phyloP scores from a whole-genome alignment of 345 rosid species.

The Anacardium occidentale region DNA sequence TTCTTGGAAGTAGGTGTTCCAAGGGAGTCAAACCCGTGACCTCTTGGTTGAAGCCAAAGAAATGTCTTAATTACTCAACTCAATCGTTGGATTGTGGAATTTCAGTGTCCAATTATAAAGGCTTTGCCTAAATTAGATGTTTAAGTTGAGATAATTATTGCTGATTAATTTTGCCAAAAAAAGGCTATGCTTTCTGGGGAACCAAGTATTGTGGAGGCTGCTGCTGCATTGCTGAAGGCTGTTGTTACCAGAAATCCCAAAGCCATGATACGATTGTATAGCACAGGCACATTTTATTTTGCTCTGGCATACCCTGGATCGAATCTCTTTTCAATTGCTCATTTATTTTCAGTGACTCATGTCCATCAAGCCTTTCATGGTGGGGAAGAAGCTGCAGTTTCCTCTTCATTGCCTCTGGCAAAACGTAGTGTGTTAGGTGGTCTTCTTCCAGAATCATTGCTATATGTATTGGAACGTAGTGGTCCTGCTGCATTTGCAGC shows the following conservation, averaged over 20 bases:
- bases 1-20: too few species aligned
- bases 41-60: too few species aligned
- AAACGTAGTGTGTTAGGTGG: constrained; percentile 99
- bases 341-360: constrained; percentile 87
- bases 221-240: constrained; percentile 91
- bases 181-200: constrained; percentile 97
- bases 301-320: constrained; percentile 98
- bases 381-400: constrained; percentile 99
- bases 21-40: too few species aligned
- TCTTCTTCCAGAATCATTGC: constrained; percentile 94
- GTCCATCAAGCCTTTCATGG: constrained; percentile 99
- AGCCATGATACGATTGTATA: constrained; percentile 94
- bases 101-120: constrained; percentile 6
- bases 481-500: constrained; percentile 97
- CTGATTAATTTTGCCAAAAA: constrained; percentile 21
- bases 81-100: neutral
- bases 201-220: constrained; percentile 93
- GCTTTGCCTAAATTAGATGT: neutral
- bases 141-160: constrained; percentile 8
- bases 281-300: constrained; percentile 95
- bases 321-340: constrained; percentile 83
- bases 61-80: too few species aligned
- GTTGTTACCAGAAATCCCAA: constrained; percentile 97
- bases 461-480: constrained; percentile 96
- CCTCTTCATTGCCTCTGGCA: constrained; percentile 91